Base-by-base conservation (phyloP, 1,284 basidiomycete species). In the Malassezia psittaci region DNA sequence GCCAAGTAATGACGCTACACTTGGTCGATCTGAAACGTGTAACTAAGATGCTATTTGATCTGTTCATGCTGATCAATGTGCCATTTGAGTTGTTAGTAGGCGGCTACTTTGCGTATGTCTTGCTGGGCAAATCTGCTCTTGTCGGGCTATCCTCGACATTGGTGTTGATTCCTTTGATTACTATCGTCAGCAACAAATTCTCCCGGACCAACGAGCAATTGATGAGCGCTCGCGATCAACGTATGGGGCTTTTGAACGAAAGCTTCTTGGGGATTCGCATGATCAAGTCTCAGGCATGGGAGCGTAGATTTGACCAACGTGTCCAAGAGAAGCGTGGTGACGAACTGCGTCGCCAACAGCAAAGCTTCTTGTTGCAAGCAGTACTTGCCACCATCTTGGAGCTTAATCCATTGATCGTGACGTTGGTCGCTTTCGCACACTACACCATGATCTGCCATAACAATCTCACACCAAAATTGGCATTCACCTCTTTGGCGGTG, bases 401-500 rank as follows among this genome's bases (percentile, higher is more conserved):
- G 10, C 37, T 61, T 5, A 53, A 61, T 39, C 66, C 66, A 1
- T 16, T 63, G 36, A 29, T 55, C 4, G 55, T 68, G 18, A 62
- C 63, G 19, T 11, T 62, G 24, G 35, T 59, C 8, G 55, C 62
- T 1, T 72, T 68, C 38, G 42, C 62, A 11, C 65, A 47, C 16
- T 68, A 67, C 48, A 61, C 64, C 0, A 29, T 63, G 6, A 35
- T 69, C 35, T 48, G 60, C 21, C 48, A 58, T 12, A 39, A 58
- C 5, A 24, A 57, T 46, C 62, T 72, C 16, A 67, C 68, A 4
- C 62, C 68, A 1, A 39, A 66, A 19, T 48, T 63, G 1, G 63
- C 68, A 12, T 70, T 72, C 24, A 51, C 44, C 35, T 62, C 68
- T 59, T 54, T 69, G 11, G 44, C 55, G 6, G 37, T 57, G 16